A percentile compares a stretch with the other conserved stretches of the same genome.
Evolutionary conservation across 1,284 basidiomycete species (phyloP).

Genomic region (Microbotryum saponariae): DNA sequence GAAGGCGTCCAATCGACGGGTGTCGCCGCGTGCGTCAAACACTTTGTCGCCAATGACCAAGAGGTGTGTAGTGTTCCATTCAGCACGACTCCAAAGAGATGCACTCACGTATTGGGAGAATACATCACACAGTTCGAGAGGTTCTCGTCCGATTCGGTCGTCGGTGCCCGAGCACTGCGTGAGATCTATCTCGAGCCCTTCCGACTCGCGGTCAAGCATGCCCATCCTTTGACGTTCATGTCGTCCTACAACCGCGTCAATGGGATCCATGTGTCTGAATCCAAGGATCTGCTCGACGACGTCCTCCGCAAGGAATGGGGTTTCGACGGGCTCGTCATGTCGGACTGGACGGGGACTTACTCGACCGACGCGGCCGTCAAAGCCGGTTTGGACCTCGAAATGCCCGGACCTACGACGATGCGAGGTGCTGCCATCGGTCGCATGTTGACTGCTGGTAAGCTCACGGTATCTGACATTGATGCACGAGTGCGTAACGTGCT

Average conservation of each 20-base stretch:
- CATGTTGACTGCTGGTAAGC: slow-evolving; percentile 54
- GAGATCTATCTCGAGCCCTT: slow-evolving; percentile 77
- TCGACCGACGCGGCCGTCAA: slow-evolving; percentile 58
- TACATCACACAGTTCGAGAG: slow-evolving; percentile 43
- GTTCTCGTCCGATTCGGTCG: slow-evolving; percentile 40
- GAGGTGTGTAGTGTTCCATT: slow-evolving; percentile 8
- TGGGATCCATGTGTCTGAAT: slow-evolving; percentile 64
- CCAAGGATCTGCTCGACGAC: slow-evolving; percentile 49
- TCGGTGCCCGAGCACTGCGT: slow-evolving; percentile 61
- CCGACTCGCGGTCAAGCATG: slow-evolving; percentile 65
- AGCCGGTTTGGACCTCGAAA: slow-evolving; percentile 69
- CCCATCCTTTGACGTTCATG: slow-evolving; percentile 46
- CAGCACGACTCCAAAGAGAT: too few species aligned
- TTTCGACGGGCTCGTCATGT: slow-evolving; percentile 48
- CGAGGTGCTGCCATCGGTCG: slow-evolving; percentile 53
- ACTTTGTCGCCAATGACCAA: slow-evolving; percentile 30
- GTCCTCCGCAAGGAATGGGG: slow-evolving; percentile 62
- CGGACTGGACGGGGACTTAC: slow-evolving; percentile 51
- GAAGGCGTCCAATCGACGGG: slow-evolving; percentile 26
- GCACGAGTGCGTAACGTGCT: slow-evolving; percentile 50
- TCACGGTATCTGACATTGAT: slow-evolving; percentile 51
- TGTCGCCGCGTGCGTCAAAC: slow-evolving; percentile 19
- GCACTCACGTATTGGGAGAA: too few species aligned
- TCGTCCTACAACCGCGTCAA: slow-evolving; percentile 47
- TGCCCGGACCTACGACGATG: slow-evolving; percentile 49